Evolutionary conservation across 2,329 filamentous ascomycete species (phyloP).

Genomic region (Clonostachys byssicola): DNA sequence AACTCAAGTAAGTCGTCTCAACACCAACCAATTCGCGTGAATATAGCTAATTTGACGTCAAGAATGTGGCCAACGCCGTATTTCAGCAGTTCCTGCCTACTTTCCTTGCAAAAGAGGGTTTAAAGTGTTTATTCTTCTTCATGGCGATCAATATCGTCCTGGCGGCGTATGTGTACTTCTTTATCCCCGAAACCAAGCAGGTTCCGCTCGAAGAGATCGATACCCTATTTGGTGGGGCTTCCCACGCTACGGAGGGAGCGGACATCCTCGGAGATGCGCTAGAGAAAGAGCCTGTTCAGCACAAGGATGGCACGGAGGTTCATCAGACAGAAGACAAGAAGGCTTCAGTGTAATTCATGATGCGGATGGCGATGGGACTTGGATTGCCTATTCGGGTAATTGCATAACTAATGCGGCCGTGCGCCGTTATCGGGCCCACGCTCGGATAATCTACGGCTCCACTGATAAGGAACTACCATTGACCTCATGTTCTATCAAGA

Average conservation of each 20-base stretch:
- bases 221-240: slow-evolving; percentile 44
- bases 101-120: slow-evolving; percentile 53
- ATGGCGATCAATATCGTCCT: slow-evolving; percentile 34
- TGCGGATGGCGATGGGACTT: too few relatives aligned
- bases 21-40: not conserved
- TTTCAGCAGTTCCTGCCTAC: slow-evolving; percentile 69
- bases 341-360: too few relatives aligned
- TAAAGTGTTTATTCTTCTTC: slow-evolving; percentile 31
- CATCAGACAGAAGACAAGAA: too few relatives aligned
- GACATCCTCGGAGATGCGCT: slow-evolving; percentile 1
- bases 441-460: too few relatives aligned
- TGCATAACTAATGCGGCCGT: too few relatives aligned
- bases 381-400: too few relatives aligned
- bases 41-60: not conserved
- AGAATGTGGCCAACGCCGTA: slow-evolving; percentile 56
- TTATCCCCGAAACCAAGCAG: slow-evolving; percentile 45
- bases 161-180: slow-evolving; percentile 43
- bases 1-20: slow-evolving; percentile 19
- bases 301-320: not conserved
- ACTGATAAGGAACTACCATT: too few relatives aligned
- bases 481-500: too few relatives aligned
- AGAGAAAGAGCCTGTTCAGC: not conserved
- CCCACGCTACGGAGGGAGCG: slow-evolving; percentile 2
- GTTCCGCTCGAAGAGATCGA: slow-evolving; percentile 62
- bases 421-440: too few relatives aligned